Base-by-base conservation (phyloP, 2,329 filamentous ascomycete genomes). In the Trichoderma asperellum region DNA sequence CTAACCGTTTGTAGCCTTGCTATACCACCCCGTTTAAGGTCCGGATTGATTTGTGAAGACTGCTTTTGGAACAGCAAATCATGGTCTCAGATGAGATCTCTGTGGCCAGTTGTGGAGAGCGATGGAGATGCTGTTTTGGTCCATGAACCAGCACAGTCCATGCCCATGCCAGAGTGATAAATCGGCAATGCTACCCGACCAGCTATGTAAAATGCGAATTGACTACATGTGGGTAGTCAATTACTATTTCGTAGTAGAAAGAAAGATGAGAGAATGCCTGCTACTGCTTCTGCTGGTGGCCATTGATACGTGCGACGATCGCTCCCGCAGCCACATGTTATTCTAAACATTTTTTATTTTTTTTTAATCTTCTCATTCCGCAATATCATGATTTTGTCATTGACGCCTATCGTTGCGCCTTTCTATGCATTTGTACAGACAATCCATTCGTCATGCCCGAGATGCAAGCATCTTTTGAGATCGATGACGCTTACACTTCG, bases 61-160 rank as follows among this genome's bases (percentile, higher is more conserved):
- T n/a, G 40, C 7, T 43, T 43, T 43, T n/a, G 34, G 34, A 40
- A 59, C 27, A 56, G 32, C 16, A 14, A 14, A 56, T 34, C 37
- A 21, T n/a, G 24, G 59, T 62, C 59, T 56, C 74, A 73, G 72
- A 77, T 72, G 75, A 75, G 75, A 76, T 76, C 27, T 60, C 35
- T 8, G 16, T n/a, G 29, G 14, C 14, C 3, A 24, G 14, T 14
- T 61, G 59, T 14, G 59, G 40, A 24, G 18, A 18, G 16, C 6
- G 59, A 24, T 18, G 5, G 37, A 35, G 40, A 62, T 29, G 27
- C 32, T 29, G 27, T 21, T 29, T 14, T 27, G 24, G 21, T 52
- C 4, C 56, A 59, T 24, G 5, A 32, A 16, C 27, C 35, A 35
- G 60, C 29, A 14, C 60, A 53, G 53, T 52, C 47, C 60, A 62